Conservation (phyloP, 352 stramenopile species). For the Pythium brachiatum region DNA sequence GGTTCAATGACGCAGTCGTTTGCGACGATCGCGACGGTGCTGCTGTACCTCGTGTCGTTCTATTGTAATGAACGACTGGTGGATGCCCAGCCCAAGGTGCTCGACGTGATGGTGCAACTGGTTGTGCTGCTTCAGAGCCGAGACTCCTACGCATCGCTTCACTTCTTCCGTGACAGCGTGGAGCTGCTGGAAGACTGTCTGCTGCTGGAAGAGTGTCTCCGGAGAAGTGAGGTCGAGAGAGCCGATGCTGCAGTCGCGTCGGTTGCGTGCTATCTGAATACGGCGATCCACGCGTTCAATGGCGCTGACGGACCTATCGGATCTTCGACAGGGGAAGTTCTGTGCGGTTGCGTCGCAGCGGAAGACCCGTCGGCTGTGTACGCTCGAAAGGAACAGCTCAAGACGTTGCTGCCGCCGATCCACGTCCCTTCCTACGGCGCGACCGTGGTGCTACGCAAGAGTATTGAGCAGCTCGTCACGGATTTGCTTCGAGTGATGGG, state of each 20-base stretch:
- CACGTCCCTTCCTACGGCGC: slow-evolving; percentile 12
- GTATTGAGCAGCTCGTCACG: slow-evolving; percentile 17
- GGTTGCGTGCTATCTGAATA: slow-evolving; percentile 31
- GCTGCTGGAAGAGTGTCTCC: slow-evolving; percentile 27
- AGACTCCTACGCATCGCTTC: slow-evolving; percentile 25
- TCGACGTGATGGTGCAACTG: slow-evolving; percentile 21
- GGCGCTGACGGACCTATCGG: slow-evolving; percentile 22
- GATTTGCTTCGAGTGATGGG: slow-evolving; percentile 15
- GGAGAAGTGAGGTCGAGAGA: slow-evolving; percentile 2
- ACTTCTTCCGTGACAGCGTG: slow-evolving; percentile 27
- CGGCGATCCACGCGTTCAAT: slow-evolving; percentile 30
- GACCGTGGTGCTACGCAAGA: slow-evolving; percentile 15
- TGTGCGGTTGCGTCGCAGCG: slow-evolving; percentile 26
- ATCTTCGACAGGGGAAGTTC: slow-evolving; percentile 4
- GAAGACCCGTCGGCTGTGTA: slow-evolving; percentile 14
- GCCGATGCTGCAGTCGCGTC: slow-evolving; percentile 4
- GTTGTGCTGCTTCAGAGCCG: slow-evolving; percentile 23
- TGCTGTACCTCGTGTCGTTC: slow-evolving; percentile 31
- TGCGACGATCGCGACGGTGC: slow-evolving; percentile 26
- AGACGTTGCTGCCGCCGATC: slow-evolving; percentile 20
- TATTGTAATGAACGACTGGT: slow-evolving; percentile 21
- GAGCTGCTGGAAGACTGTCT: slow-evolving; percentile 32
- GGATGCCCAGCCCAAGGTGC: slow-evolving; percentile 16
- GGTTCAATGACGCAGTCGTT: slow-evolving; percentile 17
- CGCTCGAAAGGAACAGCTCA: slow-evolving; percentile 24